Evolutionary conservation across 1,139 yeast species (phyloP), one percentile per base, ranked within the genome.

Genomic region (Yamadazyma kanchanaburiensis): DNA sequence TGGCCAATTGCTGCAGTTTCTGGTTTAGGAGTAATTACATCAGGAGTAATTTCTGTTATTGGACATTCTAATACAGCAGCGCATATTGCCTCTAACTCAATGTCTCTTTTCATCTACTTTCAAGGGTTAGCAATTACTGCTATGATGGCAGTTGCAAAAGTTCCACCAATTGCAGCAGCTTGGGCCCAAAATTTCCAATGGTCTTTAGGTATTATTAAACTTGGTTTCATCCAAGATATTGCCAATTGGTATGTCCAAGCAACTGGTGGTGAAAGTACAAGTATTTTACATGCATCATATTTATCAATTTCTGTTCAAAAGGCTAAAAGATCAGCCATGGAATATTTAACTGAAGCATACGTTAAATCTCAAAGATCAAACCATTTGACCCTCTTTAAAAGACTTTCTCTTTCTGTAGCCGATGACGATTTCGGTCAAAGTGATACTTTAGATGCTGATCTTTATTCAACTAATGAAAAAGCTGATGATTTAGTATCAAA

Each of bases 101-200:
- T 91, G 60, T 86, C 96, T 2, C 69, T 91, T 41, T 91, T 91
- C 61, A 77, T 88, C 36, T 94, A 91, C 60, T 91, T 91, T 74
- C 99, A 91, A 64, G 78, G 87, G 34, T 72, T 91, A 46, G 96
- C 97, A 18, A 82, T 91, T 42, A 83, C 94, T 15, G 77, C 95
- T 16, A 88, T 91, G 96, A 83, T 89, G 91, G 96, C 95, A 28
- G 97, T 91, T 22, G 76, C 88, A 13, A 70, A 79, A 39, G 85
- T 87, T 15, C 98, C 98, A 6, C 98, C 98, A 5, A 87, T 91
- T 42, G 97, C 97, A 7, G 91, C 96, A 2, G 94, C 97, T 4
- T 91, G 99, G 99, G 81, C 95, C 21, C 96, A 91, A 57, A 91
- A 91, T 63, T 91, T 91, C 66, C 80, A 80, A 62, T 91, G 98